phyloP scores from a whole-genome alignment of 192 early-diverging fungal genomes.

The Jimgerdemannia lactiflua region DNA sequence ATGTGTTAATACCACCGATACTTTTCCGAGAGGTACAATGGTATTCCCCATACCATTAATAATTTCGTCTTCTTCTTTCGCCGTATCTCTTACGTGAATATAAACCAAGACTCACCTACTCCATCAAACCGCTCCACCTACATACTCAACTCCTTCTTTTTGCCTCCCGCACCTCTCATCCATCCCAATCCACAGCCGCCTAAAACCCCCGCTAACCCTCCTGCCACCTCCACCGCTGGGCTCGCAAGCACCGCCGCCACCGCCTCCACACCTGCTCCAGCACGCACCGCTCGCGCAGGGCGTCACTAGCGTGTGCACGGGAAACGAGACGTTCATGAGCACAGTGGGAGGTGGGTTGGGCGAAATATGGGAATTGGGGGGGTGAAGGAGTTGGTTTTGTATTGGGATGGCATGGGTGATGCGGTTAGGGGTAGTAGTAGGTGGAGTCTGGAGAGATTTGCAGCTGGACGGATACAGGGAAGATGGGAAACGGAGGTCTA shows the following conservation, averaged over 20 bases:
- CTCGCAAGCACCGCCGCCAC: background rate
- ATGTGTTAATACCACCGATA: background rate
- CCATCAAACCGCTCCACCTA: too few relatives aligned
- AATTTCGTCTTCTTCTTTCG: too few relatives aligned
- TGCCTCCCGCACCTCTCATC: background rate
- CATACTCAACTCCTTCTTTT: background rate
- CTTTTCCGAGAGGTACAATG: background rate
- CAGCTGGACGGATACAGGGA: too few relatives aligned
- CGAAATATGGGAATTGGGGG: background rate
- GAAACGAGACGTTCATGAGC: background rate
- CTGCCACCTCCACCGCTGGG: background rate
- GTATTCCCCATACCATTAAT: background rate
- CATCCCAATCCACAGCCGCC: background rate
- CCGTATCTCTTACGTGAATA: too few relatives aligned
- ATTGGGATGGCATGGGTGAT: background rate
- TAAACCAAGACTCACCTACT: too few relatives aligned
- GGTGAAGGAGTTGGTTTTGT: background rate
- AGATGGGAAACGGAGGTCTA: background rate
- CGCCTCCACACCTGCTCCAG: background rate
- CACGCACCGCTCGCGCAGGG: background rate
- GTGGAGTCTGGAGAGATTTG: background rate
- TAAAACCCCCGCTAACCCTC: background rate
- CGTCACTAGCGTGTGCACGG: background rate
- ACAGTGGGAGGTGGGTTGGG: background rate
- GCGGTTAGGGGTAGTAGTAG: background rate